Evolutionary conservation across 495 filamentous ascomycete genomes (phyloP).

Genomic region (Filosporella fistucella): DNA sequence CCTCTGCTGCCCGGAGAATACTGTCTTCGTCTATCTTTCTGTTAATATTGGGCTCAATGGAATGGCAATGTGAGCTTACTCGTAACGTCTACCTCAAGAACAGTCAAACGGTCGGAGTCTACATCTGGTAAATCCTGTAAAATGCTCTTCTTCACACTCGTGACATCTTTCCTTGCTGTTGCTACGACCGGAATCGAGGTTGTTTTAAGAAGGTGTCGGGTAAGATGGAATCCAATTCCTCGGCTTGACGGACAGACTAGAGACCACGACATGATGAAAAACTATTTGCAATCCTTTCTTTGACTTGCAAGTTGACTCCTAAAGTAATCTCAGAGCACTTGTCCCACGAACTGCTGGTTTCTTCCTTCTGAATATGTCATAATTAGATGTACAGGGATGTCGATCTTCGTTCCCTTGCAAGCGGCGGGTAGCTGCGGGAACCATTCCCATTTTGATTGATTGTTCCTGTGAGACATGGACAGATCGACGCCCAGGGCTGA

Average conservation of each 20-base stretch:
- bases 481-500: too few relatives aligned
- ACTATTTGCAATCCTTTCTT: too few relatives aligned
- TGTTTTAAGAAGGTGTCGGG: conserved; percentile 58
- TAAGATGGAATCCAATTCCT: conserved; percentile 70
- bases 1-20: conserved; percentile 36
- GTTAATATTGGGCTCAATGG: conserved; percentile 12
- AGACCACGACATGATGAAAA: conserved; percentile 23
- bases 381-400: too few relatives aligned
- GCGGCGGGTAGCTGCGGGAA: too few relatives aligned
- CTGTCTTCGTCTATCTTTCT: conserved; percentile 39
- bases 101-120: conserved; percentile 31
- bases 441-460: too few relatives aligned
- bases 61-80: conserved; percentile 36
- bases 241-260: conserved; percentile 64
- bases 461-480: too few relatives aligned
- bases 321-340: too few relatives aligned
- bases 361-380: too few relatives aligned
- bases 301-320: background rate
- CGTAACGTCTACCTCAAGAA: conserved; percentile 57
- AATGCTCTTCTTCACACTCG: conserved; percentile 45
- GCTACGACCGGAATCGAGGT: conserved; percentile 68
- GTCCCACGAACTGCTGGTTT: too few relatives aligned
- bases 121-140: conserved; percentile 44
- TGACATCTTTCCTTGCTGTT: conserved; percentile 58
- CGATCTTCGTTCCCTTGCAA: too few relatives aligned